Evolutionary conservation across 306 rosid genomes (phyloP).

Genomic region (Adenanthera pavonina): DNA sequence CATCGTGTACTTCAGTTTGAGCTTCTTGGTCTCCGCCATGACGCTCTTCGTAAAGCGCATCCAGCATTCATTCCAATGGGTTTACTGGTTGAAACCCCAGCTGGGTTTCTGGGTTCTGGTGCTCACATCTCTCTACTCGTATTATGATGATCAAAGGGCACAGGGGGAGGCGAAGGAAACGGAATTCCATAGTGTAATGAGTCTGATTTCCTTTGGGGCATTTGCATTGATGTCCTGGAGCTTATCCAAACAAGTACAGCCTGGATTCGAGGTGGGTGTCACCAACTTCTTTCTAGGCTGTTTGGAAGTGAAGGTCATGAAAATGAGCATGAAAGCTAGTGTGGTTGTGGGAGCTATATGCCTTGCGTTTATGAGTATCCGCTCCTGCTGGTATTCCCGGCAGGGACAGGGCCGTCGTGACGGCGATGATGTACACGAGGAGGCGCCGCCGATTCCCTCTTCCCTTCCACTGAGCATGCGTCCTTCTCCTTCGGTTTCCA

Average conservation of each 20-base stretch:
- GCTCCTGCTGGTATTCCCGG: background rate
- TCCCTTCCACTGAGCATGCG: too few species aligned
- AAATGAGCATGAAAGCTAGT: slow-evolving; percentile 17
- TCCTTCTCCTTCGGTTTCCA: too few species aligned
- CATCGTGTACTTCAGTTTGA: background rate
- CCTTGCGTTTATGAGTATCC: background rate
- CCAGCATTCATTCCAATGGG: background rate
- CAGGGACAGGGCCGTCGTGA: too few species aligned
- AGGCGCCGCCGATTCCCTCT: too few species aligned
- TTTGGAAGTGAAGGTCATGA: slow-evolving; percentile 3
- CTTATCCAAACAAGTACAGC: slow-evolving; percentile 19
- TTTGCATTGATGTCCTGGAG: slow-evolving; percentile 30
- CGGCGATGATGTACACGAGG: too few species aligned
- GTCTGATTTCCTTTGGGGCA: background rate
- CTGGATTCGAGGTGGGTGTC: slow-evolving; percentile 30
- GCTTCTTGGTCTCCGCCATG: background rate
- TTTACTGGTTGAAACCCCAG: background rate
- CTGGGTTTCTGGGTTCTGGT: background rate
- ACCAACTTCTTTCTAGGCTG: slow-evolving; percentile 28
- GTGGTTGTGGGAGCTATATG: background rate
- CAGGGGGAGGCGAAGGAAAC: background rate
- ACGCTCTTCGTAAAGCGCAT: background rate
- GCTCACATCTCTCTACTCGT: slow-evolving; percentile 11
- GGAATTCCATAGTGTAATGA: background rate
- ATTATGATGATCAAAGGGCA: slow-evolving; percentile 15